Evolutionary conservation across 2,329 filamentous ascomycete genomes (phyloP).

Genomic region (Fusarium albosuccineum): DNA sequence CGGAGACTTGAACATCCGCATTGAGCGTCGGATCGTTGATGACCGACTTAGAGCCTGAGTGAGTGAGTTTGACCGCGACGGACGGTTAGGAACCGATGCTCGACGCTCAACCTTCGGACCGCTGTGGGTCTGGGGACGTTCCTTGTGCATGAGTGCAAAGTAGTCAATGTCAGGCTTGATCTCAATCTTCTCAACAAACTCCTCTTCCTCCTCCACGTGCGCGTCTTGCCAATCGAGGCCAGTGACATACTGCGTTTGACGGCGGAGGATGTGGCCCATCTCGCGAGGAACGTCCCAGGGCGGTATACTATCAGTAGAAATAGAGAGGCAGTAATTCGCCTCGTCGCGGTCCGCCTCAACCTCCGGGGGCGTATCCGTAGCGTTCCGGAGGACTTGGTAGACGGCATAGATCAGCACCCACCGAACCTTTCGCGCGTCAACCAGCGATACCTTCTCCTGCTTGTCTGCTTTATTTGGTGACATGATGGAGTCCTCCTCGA

Average conservation of each 20-base stretch:
- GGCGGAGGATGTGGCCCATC: slow-evolving; percentile 45
- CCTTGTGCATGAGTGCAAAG: slow-evolving; percentile 58
- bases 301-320: slow-evolving; percentile 58
- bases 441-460: slow-evolving; percentile 63
- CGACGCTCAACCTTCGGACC: slow-evolving; percentile 33
- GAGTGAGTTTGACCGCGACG: slow-evolving; percentile 49
- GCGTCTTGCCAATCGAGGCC: slow-evolving; percentile 24
- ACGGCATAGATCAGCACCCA: slow-evolving; percentile 83
- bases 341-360: slow-evolving; percentile 66
- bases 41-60: slow-evolving; percentile 49
- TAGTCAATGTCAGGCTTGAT: slow-evolving; percentile 71
- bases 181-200: slow-evolving; percentile 49
- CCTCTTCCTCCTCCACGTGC: slow-evolving; percentile 3
- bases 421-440: slow-evolving; percentile 80
- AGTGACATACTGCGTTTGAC: slow-evolving; percentile 47
- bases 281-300: slow-evolving; percentile 59
- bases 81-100: slow-evolving; percentile 35
- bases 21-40: slow-evolving; percentile 52
- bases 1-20: slow-evolving; percentile 48
- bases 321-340: slow-evolving; percentile 68
- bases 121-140: slow-evolving; percentile 18
- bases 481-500: slow-evolving; percentile 72
- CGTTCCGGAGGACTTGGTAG: slow-evolving; percentile 78
- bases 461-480: slow-evolving; percentile 67
- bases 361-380: slow-evolving; percentile 71